These are phyloP conservation scores for Cyanidiococcus yangmingshanensis DNA, from an alignment of 23 red algal genomes.

Conservation along the genomic window DNA sequence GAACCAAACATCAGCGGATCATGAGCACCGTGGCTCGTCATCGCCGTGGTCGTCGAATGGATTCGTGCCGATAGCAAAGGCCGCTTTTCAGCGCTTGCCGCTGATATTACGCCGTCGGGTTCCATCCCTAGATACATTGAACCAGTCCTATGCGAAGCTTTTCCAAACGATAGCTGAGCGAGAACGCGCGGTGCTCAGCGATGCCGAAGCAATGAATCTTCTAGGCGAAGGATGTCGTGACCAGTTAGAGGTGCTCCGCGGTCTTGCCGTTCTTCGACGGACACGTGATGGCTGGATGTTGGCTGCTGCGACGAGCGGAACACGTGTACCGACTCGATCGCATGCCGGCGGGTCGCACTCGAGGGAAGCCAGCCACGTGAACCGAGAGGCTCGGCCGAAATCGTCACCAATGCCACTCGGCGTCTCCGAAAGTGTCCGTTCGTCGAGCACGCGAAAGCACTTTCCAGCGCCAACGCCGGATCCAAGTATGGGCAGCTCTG, in stretches of 20 bases:
- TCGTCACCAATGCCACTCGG: background rate
- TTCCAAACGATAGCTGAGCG: background rate
- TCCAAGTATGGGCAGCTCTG: no score
- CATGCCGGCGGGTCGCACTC: background rate
- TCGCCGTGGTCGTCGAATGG: background rate
- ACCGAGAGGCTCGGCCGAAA: background rate
- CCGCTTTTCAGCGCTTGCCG: slow-evolving; percentile 10
- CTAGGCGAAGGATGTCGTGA: background rate
- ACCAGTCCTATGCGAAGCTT: background rate
- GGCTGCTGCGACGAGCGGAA: background rate
- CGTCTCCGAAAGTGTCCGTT: no score
- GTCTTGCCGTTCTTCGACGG: background rate
- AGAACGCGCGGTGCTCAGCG: background rate
- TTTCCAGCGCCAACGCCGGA: no score
- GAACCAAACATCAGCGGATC: background rate
- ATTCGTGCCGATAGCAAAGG: slow-evolving; percentile 7
- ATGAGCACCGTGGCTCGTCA: background rate
- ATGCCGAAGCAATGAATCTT: background rate
- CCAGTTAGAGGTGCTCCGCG: slow-evolving; percentile 6
- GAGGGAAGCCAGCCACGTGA: background rate
- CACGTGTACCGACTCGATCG: background rate
- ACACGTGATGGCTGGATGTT: background rate
- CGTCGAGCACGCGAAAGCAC: no score
- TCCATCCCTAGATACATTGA: slow-evolving; percentile 2
- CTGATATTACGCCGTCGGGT: background rate